A percentile compares a stretch with the other conserved stretches of the same genome.
Conservation (phyloP, 179 eudicot species). For the Gypsophila paniculata region DNA sequence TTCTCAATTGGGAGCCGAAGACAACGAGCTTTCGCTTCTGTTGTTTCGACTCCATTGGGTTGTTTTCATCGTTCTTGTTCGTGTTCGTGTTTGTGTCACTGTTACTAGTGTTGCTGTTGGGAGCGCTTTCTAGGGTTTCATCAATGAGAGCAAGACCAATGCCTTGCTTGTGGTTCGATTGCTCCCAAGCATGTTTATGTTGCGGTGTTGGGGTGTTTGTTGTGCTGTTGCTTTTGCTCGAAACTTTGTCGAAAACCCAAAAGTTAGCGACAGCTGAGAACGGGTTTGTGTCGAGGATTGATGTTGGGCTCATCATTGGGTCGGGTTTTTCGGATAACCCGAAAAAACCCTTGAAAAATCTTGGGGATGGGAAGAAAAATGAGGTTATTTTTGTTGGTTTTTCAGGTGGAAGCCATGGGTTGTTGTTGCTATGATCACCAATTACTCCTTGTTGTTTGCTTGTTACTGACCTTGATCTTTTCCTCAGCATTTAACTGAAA, state of each 20-base stretch:
- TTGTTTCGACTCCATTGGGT: constrained; percentile 22
- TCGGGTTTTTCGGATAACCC: constrained; percentile 22
- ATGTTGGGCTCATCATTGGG: constrained; percentile 49
- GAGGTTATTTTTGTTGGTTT: constrained; percentile 43
- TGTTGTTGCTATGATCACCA: constrained; percentile 42
- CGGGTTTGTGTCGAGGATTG: constrained; percentile 52
- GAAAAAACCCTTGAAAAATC: constrained; percentile 46
- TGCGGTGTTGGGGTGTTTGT: background rate
- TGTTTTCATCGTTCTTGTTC: background rate
- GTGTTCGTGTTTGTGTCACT: constrained; percentile 11
- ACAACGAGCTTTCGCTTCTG: constrained; percentile 42
- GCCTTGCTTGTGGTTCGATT: constrained; percentile 38
- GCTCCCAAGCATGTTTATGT: constrained; percentile 32
- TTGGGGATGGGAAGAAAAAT: constrained; percentile 57
- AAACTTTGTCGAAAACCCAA: constrained; percentile 30
- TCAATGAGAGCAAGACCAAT: constrained; percentile 68
- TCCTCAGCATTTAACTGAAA: constrained; percentile 55
- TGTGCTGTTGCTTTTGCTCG: background rate
- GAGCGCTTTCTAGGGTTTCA: constrained; percentile 18
- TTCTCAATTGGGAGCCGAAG: constrained; percentile 63
- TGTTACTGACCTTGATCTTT: constrained; percentile 56
- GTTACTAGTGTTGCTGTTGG: constrained; percentile 14
- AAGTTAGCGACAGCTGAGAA: constrained; percentile 40
- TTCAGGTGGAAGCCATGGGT: constrained; percentile 31
- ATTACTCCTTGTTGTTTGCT: constrained; percentile 43